Evolutionary conservation across 176 grass and related monocot genomes (phyloP), one percentile per base, ranked within the genome.

Genomic region (Lolium multiflorum): DNA sequence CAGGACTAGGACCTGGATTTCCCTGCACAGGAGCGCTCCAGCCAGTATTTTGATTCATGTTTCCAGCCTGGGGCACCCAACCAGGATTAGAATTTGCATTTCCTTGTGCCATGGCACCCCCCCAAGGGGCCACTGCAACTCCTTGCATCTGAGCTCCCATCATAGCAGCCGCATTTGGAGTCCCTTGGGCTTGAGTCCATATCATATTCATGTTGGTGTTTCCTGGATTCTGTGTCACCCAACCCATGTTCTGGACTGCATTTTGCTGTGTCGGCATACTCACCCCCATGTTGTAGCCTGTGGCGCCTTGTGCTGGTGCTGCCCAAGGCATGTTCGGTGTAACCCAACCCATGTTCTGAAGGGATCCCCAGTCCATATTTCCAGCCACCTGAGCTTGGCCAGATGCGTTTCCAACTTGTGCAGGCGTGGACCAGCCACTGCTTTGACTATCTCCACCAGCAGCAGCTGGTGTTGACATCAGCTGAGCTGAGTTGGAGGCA

Each of bases 251-350:
- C 41, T 88, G 75, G 64, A 85, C 73, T 82, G 73, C 84, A 91
- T 85, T 95, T 89, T 88, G 71, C 57, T 90, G 89, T 41, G 79
- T 49, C 70, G 86, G 87, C 80, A 89, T 83, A 51, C 78, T 58
- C 66, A 91, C 82, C 73, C 90, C 90, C 95, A 97, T 92, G 90
- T 92, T 96, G 79, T 88, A 97, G 48, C 84, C 86, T 44, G 94
- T 43, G 2, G 91, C 82, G 63, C 87, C 82, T 92, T 92, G 92
- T 78, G 57, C 73, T 87, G 84, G 82, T 84, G 82, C 77, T 88
- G 68, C 85, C 81, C 88, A 90, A 70, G 92, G 28, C 81, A 94
- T 82, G 86, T 78, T 92, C 86, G 78, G 78, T 68, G 87, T 90
- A 88, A 77, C 86, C 89, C 51, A 86, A 79, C 82, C 74, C 83